Percentiles rank a stretch among this genome's conserved stretches.
These are phyloP conservation scores for Colletotrichum liriopes DNA, from an alignment of 2,329 filamentous ascomycete genomes.

Conservation along the genomic window DNA sequence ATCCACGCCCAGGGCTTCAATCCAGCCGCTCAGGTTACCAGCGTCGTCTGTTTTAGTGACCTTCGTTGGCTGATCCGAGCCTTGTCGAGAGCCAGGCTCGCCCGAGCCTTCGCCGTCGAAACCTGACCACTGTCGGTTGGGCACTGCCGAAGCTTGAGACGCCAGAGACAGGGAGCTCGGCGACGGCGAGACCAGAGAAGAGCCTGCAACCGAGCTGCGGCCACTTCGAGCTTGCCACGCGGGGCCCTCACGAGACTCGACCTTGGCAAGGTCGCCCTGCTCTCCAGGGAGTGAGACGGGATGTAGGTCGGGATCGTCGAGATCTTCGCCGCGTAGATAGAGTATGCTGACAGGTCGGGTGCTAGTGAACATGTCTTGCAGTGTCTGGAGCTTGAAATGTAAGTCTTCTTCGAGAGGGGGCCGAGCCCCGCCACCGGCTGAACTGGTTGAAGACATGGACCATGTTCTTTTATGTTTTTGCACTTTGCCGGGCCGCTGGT, in stretches of 20 bases:
- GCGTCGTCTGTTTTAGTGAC: slow-evolving; percentile 71
- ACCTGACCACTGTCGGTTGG: slow-evolving; percentile 68
- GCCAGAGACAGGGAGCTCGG: slow-evolving; percentile 76
- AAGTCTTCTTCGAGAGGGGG: slow-evolving; percentile 80
- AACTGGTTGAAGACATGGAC: slow-evolving; percentile 90
- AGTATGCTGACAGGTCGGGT: slow-evolving; percentile 84
- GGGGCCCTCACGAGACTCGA: slow-evolving; percentile 63
- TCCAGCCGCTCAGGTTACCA: slow-evolving; percentile 83
- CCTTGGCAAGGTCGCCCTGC: slow-evolving; percentile 71
- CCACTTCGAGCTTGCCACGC: slow-evolving; percentile 69
- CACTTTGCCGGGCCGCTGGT: slow-evolving; percentile 82
- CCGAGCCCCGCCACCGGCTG: slow-evolving; percentile 64
- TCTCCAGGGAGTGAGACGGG: slow-evolving; percentile 83
- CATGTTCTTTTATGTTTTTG: slow-evolving; percentile 94
- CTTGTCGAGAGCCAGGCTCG: slow-evolving; percentile 60
- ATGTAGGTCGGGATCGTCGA: slow-evolving; percentile 84
- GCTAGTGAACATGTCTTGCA: slow-evolving; percentile 92
- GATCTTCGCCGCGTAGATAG: slow-evolving; percentile 82
- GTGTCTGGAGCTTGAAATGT: slow-evolving; percentile 81
- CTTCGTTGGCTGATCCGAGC: slow-evolving; percentile 69
- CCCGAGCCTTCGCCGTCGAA: slow-evolving; percentile 68
- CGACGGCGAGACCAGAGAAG: slow-evolving; percentile 76
- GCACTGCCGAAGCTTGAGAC: slow-evolving; percentile 65
- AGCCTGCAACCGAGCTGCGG: slow-evolving; percentile 71
- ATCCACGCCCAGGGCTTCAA: slow-evolving; percentile 94